A percentile compares a stretch with the other conserved stretches of the same genome.
Conservation (phyloP, 2,329 filamentous ascomycete genomes). For the Neoascochyta sp. region DNA sequence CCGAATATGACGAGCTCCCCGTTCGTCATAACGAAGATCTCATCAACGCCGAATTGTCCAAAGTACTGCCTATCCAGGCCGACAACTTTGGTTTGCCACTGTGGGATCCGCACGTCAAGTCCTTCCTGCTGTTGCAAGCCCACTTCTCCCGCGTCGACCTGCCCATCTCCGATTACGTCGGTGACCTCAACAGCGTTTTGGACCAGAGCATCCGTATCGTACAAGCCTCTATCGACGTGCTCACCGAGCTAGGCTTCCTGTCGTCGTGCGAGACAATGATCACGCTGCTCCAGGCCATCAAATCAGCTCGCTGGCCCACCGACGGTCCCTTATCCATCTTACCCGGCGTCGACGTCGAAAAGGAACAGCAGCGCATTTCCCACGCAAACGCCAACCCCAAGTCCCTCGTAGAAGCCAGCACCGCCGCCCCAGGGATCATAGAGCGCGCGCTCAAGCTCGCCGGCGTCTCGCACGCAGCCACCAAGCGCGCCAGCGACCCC, state of each 20-base stretch:
- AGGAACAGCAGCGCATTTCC: conserved; percentile 43
- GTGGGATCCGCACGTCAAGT: conserved; percentile 98
- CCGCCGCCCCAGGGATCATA: conserved; percentile 14
- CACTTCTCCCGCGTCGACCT: conserved; percentile 91
- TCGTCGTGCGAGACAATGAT: conserved; percentile 80
- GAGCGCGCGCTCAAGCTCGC: conserved; percentile 48
- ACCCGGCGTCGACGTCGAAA: conserved; percentile 60
- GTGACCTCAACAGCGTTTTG: conserved; percentile 81
- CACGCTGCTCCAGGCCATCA: conserved; percentile 82
- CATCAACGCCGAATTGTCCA: conserved; percentile 86
- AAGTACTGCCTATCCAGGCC: conserved; percentile 69
- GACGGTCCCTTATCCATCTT: conserved; percentile 77
- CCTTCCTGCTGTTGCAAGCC: conserved; percentile 88
- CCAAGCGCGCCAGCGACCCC: conserved; percentile 56
- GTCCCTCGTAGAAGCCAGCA: conserved; percentile 40
- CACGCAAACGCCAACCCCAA: conserved; percentile 34
- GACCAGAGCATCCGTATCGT: conserved; percentile 97
- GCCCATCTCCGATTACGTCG: conserved; percentile 94
- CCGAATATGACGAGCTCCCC: conserved; percentile 95
- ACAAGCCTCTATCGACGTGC: conserved; percentile 88
- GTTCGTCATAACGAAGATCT: conserved; percentile 98
- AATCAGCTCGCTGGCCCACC: conserved; percentile 84
- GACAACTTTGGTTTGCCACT: conserved; percentile 70
- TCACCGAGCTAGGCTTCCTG: conserved; percentile 82
- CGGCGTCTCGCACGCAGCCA: conserved; percentile 45